Conservation (phyloP, 192 early-diverging fungal species). For the Coemansia sp. region DNA sequence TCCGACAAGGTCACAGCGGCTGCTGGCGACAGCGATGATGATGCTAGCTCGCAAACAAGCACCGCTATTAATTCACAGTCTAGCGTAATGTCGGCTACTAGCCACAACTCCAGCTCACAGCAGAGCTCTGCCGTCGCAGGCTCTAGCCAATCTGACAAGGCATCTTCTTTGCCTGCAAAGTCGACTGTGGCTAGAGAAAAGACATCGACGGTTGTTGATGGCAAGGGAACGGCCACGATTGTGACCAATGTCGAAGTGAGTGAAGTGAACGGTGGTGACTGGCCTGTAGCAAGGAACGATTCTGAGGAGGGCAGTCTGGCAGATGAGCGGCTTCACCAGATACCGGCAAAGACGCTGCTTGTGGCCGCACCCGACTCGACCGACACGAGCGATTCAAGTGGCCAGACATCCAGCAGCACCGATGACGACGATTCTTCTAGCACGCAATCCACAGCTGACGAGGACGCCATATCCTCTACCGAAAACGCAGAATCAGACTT, state of each 20-base stretch:
- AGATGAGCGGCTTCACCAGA: constrained; percentile 5
- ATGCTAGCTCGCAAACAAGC: neutral
- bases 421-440: constrained; percentile 2
- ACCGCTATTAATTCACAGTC: neutral
- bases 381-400: neutral
- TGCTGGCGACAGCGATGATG: neutral
- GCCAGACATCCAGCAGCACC: constrained; percentile 1
- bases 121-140: too few relatives aligned
- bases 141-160: neutral
- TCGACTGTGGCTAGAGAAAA: neutral
- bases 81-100: neutral
- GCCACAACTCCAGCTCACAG: neutral
- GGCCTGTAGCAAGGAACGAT: neutral
- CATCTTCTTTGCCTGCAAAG: neutral
- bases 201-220: constrained; percentile 3
- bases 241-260: constrained; percentile 14
- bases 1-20: neutral
- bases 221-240: constrained; percentile 5
- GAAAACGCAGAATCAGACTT: neutral
- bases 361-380: neutral
- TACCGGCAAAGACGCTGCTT: neutral
- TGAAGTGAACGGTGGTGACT: constrained; percentile 11
- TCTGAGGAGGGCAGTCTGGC: constrained; percentile 1
- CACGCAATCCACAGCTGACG: neutral
- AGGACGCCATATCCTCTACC: neutral